Evolutionary conservation across 2,329 filamentous ascomycete genomes (phyloP).

Genomic region (Fusarium praegraminearum): DNA sequence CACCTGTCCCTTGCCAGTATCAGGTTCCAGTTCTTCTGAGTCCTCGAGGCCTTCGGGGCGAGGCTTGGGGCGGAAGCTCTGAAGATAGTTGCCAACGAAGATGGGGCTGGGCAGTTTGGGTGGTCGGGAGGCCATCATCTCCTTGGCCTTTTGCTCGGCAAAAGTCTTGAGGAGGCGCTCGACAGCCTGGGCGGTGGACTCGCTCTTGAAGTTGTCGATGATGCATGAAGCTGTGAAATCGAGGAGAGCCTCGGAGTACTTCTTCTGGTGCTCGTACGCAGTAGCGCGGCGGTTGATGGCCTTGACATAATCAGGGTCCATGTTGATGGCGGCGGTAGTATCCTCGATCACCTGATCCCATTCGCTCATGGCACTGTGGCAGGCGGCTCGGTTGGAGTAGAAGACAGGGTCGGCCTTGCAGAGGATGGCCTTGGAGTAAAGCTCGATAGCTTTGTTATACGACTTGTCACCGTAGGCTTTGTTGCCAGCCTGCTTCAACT

Average conservation of each 20-base stretch:
- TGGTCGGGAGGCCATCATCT: slow-evolving; percentile 85
- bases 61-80: slow-evolving; percentile 91
- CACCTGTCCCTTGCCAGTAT: slow-evolving; percentile 86
- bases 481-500: slow-evolving; percentile 95
- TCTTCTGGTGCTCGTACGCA: slow-evolving; percentile 92
- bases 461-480: slow-evolving; percentile 95
- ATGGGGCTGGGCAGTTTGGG: slow-evolving; percentile 94
- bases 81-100: slow-evolving; percentile 98
- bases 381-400: slow-evolving; percentile 98
- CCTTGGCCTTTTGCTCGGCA: slow-evolving; percentile 92
- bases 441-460: slow-evolving; percentile 91
- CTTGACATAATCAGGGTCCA: slow-evolving; percentile 97
- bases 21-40: slow-evolving; percentile 78
- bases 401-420: slow-evolving; percentile 98
- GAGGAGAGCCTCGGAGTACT: slow-evolving; percentile 92
- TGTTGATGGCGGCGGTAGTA: slow-evolving; percentile 91
- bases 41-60: slow-evolving; percentile 87
- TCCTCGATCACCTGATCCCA: slow-evolving; percentile 98
- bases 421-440: slow-evolving; percentile 95
- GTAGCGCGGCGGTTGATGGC: slow-evolving; percentile 96
- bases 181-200: slow-evolving; percentile 87
- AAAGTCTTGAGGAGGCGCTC: slow-evolving; percentile 97
- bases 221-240: slow-evolving; percentile 99
- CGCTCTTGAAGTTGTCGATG: slow-evolving; percentile 96
- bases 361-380: slow-evolving; percentile 91